phyloP scores from a whole-genome alignment of 2,329 filamentous ascomycete genomes.

The Colletotrichum gigasporum region DNA sequence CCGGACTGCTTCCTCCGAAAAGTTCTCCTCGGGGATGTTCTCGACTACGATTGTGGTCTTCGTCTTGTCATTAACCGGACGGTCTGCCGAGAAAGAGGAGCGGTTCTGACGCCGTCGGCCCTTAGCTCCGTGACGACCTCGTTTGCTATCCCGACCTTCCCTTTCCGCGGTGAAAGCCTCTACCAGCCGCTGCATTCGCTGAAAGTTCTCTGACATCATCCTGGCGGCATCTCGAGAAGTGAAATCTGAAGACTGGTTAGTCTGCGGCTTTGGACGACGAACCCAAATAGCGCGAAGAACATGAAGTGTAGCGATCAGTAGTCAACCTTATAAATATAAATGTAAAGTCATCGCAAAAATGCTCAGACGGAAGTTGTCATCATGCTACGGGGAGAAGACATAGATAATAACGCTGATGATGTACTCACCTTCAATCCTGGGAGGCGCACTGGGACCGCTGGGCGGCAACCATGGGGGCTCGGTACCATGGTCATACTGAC shows the following conservation, averaged over 20 bases:
- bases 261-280: neutral
- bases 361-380: conserved; percentile 34
- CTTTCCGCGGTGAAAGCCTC: conserved; percentile 35
- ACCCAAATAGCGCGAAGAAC: neutral
- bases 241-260: conserved; percentile 30
- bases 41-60: conserved; percentile 80
- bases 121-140: conserved; percentile 37
- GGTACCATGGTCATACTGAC: conserved; percentile 74
- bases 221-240: conserved; percentile 32
- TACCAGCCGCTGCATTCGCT: conserved; percentile 30
- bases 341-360: conserved; percentile 34
- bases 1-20: conserved; percentile 71
- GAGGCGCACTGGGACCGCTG: conserved; percentile 13
- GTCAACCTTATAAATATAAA: conserved; percentile 39
- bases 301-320: conserved; percentile 38
- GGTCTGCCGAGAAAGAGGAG: conserved; percentile 71
- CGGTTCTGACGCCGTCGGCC: conserved; percentile 40
- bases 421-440: conserved; percentile 19
- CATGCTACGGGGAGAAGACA: conserved; percentile 16
- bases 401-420: neutral
- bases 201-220: conserved; percentile 31
- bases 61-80: conserved; percentile 68
- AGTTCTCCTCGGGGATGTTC: conserved; percentile 78
- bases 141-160: conserved; percentile 35
- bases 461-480: conserved; percentile 27